Evolutionary conservation across 2,329 filamentous ascomycete species (phyloP), one percentile per base, ranked within the genome.

Genomic region (Fusarium kyushuense): DNA sequence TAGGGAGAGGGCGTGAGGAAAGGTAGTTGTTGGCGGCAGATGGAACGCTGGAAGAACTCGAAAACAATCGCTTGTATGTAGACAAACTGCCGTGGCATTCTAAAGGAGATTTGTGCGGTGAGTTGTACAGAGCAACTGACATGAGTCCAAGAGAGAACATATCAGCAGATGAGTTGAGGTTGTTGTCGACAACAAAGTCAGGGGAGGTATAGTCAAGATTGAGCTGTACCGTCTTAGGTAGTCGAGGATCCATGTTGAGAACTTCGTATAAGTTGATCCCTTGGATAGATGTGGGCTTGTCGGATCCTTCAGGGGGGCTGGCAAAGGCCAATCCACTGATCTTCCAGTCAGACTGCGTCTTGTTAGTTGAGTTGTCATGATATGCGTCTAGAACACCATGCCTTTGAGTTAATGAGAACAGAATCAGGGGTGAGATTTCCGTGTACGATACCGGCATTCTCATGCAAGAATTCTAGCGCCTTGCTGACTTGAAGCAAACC

Each of bases 381-480:
- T 19, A 29, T 30, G 11, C 17, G 3, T 36, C 43, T 11, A 8
- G 27, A 16, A 17, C 21, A 33, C 45, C 86, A 65, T 81, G 88
- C 90, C 87, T 99, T 99, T 40, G 92, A 89, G 80, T 99, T 99
- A 79, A 99, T 89, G 69, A 97, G 91, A 68, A 99, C 89, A 19
- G 94, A 92, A 68, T 98, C 95, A 0, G 96, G 96, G 0, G 94
- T 98, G 67, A 99, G 79, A 76, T 99, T 99, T 47, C 92, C 93
- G 79, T 99, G 96, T 1, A 98, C 93, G 48, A 99, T 85, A 1
- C 93, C 93, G 12, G 95, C 95, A 76, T 95, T 97, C 76, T 98
- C 95, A 76, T 98, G 95, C 63, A 98, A 81, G 76, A 98, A 98
- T 79, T 98, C 95, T 30, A 98, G 84, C 4, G 94, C 95, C 78